These are phyloP conservation scores for Starmerella etchellsii DNA, from an alignment of 805 yeast genomes.

Conservation along the genomic window DNA sequence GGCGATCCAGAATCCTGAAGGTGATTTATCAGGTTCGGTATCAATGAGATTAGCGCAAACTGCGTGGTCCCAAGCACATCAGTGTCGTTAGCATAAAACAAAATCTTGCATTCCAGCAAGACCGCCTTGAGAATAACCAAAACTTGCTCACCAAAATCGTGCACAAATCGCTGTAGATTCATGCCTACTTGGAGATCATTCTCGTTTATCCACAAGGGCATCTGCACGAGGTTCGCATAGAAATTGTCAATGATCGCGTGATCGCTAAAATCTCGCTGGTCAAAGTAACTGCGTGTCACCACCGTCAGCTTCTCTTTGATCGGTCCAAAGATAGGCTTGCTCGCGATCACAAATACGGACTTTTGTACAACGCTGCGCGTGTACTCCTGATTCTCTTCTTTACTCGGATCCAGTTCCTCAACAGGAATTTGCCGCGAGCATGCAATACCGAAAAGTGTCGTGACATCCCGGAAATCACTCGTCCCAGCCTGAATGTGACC, in stretches of 20 bases:
- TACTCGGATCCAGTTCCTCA: slow-evolving; percentile 40
- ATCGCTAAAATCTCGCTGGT: slow-evolving; percentile 67
- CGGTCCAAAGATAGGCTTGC: slow-evolving; percentile 74
- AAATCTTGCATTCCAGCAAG: slow-evolving; percentile 56
- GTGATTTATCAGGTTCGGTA: slow-evolving; percentile 66
- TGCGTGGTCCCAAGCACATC: slow-evolving; percentile 72
- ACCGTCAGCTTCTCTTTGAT: slow-evolving; percentile 82
- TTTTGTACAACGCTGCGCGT: slow-evolving; percentile 86
- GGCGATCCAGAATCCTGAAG: slow-evolving; percentile 76
- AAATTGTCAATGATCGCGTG: slow-evolving; percentile 52
- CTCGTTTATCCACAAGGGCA: slow-evolving; percentile 32
- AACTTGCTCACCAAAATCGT: slow-evolving; percentile 44
- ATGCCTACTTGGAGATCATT: slow-evolving; percentile 61
- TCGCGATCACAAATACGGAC: slow-evolving; percentile 71
- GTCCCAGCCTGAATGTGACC: slow-evolving; percentile 30
- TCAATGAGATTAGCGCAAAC: slow-evolving; percentile 66
- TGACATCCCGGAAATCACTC: slow-evolving; percentile 32
- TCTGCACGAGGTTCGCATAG: slow-evolving; percentile 43
- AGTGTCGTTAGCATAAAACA: slow-evolving; percentile 69
- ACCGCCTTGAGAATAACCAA: slow-evolving; percentile 64
- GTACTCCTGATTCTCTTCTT: slow-evolving; percentile 35
- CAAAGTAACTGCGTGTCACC: slow-evolving; percentile 73
- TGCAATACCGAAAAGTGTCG: slow-evolving; percentile 86
- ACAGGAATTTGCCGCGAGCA: slow-evolving; percentile 76
- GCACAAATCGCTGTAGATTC: slow-evolving; percentile 51